Percentiles rank a stretch among this genome's conserved stretches.
Evolutionary conservation across 208 protist genomes (phyloP).

Genomic region (Trichomonas gallinae): DNA sequence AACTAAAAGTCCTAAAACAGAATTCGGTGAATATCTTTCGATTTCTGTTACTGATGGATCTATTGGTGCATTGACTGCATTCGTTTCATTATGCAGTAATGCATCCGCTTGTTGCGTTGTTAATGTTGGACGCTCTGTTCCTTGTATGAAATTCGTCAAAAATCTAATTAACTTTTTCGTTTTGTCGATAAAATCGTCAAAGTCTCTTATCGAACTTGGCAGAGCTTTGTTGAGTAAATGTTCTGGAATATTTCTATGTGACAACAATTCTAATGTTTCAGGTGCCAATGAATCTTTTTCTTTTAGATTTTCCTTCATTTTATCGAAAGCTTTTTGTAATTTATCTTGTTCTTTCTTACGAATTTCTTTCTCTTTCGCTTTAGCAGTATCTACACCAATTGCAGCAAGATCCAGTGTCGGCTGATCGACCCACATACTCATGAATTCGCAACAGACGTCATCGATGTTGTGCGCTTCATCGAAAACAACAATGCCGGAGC

Average conservation of each 20-base stretch:
- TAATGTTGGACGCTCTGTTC: neutral
- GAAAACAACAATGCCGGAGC: slow-evolving; percentile 90
- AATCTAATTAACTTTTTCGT: neutral
- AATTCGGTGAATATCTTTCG: neutral
- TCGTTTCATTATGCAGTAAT: neutral
- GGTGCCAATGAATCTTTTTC: neutral
- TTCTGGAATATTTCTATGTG: neutral
- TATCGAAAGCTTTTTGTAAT: neutral
- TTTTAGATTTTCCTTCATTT: neutral
- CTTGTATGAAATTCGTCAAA: neutral
- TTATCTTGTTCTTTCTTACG: neutral
- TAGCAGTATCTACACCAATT: neutral
- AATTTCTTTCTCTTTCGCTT: neutral
- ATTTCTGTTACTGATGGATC: neutral
- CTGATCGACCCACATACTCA: slow-evolving; percentile 80
- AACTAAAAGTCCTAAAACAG: neutral
- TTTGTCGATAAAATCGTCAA: neutral
- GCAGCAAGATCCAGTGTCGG: slow-evolving; percentile 51
- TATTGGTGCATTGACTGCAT: neutral
- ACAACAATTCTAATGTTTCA: neutral
- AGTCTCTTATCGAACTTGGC: neutral
- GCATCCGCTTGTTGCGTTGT: neutral
- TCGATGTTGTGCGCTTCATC: slow-evolving; percentile 99
- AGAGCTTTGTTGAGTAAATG: neutral
- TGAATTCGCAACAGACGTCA: slow-evolving; percentile 91